Base-by-base conservation (phyloP, 2,329 filamentous ascomycete species). In the Microdochium trichocladiopsis region DNA sequence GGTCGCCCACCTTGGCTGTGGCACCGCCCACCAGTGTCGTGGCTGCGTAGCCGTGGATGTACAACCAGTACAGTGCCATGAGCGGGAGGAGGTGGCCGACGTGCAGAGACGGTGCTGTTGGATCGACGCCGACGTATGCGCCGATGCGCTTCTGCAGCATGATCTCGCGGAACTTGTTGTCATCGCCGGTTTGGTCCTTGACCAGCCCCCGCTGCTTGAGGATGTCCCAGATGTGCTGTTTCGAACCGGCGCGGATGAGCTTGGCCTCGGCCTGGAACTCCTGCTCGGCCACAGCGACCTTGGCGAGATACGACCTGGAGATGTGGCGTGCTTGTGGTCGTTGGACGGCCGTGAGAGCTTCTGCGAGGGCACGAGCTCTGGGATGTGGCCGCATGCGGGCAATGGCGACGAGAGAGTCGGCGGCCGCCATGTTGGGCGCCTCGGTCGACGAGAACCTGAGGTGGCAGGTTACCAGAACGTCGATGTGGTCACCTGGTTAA, bases 61-160 rank as follows among this genome's bases (percentile, higher is more conserved):
- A 90, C 74, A 92, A 80, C 86, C 88, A 93, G 71, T 90, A 91
- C 23, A 93, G 73, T 16, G 87, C 82, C 89, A 94, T 94, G 51
- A 93, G 75, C 22, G 90, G 87, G 14, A 94, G 74, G 5, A 95
- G 75, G 63, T 95, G 88, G 53, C 90, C 90, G 48, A 94, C 75
- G 61, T 95, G 90, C 54, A 94, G 73, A 2, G 89, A 94, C 52
- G 82, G 75, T 14, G 88, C 88, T 0, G 90, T 94, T 4, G 90
- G 88, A 63, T 95, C 90, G 61, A 94, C 82, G 59, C 90, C 90
- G 51, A 89, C 86, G 62, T 95, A 95, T 54, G 80, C 84, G 56
- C 85, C 86, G 59, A 90, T 81, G 55, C 85, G 77, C 63, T 84
- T 85, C 24, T 72, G 66, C 4, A 76, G 79, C 72, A 94, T 79